A percentile compares a stretch with the other conserved stretches of the same genome.
Conservation (phyloP, 192 early-diverging fungal species). For the Rhizoclosmatium sp. region DNA sequence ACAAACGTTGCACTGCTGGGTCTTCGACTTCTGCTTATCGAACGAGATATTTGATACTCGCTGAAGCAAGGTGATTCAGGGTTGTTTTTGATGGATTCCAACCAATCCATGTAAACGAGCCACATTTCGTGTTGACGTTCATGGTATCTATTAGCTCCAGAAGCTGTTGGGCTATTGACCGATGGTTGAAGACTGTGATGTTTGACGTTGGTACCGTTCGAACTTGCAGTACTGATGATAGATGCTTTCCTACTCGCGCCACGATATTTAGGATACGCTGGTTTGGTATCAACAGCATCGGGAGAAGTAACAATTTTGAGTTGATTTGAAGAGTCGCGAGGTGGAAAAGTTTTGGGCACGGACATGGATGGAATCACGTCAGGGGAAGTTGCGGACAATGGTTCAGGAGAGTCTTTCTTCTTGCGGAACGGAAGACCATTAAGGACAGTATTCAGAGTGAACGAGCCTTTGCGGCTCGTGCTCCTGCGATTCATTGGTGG, state of each 20-base stretch:
- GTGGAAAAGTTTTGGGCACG: not conserved
- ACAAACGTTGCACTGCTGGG: not conserved
- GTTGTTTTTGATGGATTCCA: not conserved
- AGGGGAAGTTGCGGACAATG: no score
- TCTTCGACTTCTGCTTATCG: not conserved
- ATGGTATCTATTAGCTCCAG: not conserved
- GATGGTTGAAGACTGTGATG: constrained; percentile 5
- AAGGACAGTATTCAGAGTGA: not conserved
- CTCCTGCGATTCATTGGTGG: not conserved
- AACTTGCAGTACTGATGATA: not conserved
- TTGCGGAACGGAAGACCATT: not conserved
- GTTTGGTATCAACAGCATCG: not conserved
- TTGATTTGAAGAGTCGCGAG: not conserved
- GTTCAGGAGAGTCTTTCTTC: not conserved
- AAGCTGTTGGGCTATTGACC: not conserved
- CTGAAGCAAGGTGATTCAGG: not conserved
- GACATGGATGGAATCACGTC: no score
- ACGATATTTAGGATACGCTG: not conserved
- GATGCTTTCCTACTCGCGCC: not conserved
- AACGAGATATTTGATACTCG: not conserved
- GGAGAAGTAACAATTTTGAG: constrained; percentile 9
- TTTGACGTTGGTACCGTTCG: not conserved
- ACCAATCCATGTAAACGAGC: not conserved
- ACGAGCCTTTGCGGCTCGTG: not conserved
- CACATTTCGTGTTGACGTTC: constrained; percentile 27